Evolutionary conservation across 805 yeast genomes (phyloP).

Genomic region (Schwanniomyces occidentalis): DNA sequence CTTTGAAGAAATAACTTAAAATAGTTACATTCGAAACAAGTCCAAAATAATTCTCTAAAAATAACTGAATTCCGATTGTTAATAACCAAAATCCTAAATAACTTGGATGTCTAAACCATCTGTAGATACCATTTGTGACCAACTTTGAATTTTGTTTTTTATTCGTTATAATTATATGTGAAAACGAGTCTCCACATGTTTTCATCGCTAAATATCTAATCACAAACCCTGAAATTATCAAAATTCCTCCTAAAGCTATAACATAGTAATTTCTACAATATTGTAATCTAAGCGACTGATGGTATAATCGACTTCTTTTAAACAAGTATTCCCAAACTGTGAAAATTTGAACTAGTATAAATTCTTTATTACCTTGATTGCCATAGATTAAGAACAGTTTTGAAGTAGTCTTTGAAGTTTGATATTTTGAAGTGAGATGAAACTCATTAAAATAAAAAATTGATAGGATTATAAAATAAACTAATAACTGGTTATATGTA

Average conservation of each 20-base stretch:
- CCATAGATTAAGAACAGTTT: slow-evolving; percentile 36
- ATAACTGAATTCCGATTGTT: slow-evolving; percentile 31
- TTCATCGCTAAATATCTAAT: slow-evolving; percentile 30
- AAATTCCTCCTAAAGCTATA: slow-evolving; percentile 2
- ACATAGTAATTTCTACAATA: neutral
- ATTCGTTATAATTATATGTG: slow-evolving; percentile 30
- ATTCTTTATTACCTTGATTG: slow-evolving; percentile 31
- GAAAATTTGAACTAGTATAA: slow-evolving; percentile 28
- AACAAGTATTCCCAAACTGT: slow-evolving; percentile 24
- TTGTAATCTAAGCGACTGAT: neutral
- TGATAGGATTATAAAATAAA: slow-evolving; percentile 20
- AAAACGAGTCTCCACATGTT: slow-evolving; percentile 35
- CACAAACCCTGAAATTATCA: slow-evolving; percentile 23
- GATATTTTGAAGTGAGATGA: slow-evolving; percentile 23
- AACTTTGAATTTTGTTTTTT: slow-evolving; percentile 13
- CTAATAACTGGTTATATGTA: slow-evolving; percentile 5
- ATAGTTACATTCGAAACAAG: slow-evolving; percentile 15
- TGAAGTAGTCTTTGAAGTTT: slow-evolving; percentile 22
- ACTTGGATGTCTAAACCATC: slow-evolving; percentile 36
- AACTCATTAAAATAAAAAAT: slow-evolving; percentile 30
- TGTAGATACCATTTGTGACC: slow-evolving; percentile 35
- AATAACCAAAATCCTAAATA: slow-evolving; percentile 38
- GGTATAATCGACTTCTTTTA: slow-evolving; percentile 3
- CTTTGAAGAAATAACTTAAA: slow-evolving; percentile 25
- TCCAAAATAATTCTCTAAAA: slow-evolving; percentile 22